A percentile compares a stretch with the other conserved stretches of the same genome.
These are phyloP conservation scores for Trichosporon sp. DNA, from an alignment of 1,284 basidiomycete genomes.

Conservation along the genomic window DNA sequence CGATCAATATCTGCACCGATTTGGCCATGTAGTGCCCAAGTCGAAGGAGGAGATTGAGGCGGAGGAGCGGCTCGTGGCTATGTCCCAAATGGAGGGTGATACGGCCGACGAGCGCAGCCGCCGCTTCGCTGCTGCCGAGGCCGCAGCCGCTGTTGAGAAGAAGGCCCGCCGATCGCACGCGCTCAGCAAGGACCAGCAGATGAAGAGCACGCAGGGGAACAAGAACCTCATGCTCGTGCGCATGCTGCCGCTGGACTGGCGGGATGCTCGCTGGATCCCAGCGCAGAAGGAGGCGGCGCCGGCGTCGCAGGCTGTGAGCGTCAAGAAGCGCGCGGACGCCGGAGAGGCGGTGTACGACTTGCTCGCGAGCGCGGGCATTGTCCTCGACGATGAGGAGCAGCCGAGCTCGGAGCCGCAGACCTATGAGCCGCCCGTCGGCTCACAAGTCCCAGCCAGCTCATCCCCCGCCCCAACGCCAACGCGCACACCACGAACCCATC, in stretches of 20 bases:
- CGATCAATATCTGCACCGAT: not conserved
- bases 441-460: not conserved
- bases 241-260: conserved; percentile 31
- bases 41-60: not conserved
- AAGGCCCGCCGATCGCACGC: not conserved
- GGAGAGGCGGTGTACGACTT: not conserved
- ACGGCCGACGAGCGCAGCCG: not conserved
- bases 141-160: not conserved
- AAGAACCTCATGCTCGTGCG: conserved; percentile 31
- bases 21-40: not conserved
- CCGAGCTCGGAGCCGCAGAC: not conserved
- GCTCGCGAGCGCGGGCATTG: not conserved
- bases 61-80: not conserved
- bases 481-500: not conserved
- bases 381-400: not conserved
- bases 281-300: not conserved
- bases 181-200: not conserved
- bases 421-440: not conserved
- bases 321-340: not conserved
- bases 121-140: not conserved
- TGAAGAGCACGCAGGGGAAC: conserved; percentile 13
- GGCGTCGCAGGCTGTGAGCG: not conserved
- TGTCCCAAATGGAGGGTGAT: not conserved
- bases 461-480: not conserved
- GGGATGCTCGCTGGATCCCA: conserved; percentile 7